Conservation (phyloP, 352 stramenopile genomes). For the Pythium chondricola region DNA sequence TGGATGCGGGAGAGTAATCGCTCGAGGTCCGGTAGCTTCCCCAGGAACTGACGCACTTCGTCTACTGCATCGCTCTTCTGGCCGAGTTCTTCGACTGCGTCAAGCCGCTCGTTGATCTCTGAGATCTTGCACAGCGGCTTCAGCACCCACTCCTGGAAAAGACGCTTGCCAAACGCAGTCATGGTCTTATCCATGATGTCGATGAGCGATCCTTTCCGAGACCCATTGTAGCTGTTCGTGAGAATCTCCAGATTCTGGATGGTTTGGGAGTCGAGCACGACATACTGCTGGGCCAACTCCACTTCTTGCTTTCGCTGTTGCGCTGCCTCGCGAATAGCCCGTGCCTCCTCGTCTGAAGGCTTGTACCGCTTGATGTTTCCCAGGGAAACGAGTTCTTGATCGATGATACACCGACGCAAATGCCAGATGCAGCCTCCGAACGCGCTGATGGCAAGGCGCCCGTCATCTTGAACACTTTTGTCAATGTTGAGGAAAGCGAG, state of each 20-base stretch:
- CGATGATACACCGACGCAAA: constrained; percentile 71
- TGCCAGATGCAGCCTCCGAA: constrained; percentile 79
- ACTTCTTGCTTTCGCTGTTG: constrained; percentile 19
- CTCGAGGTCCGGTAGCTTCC: constrained; percentile 94
- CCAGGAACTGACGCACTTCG: constrained; percentile 80
- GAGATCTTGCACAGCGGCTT: constrained; percentile 92
- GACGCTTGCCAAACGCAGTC: constrained; percentile 92
- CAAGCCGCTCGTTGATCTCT: constrained; percentile 94
- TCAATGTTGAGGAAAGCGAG: constrained; percentile 62
- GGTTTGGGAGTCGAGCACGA: constrained; percentile 96
- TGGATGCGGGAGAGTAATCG: constrained; percentile 95
- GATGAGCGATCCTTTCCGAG: constrained; percentile 89
- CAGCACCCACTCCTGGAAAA: constrained; percentile 96
- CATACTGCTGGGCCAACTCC: constrained; percentile 76
- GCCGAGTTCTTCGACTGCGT: constrained; percentile 95
- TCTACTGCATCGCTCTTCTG: constrained; percentile 59
- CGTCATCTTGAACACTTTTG: constrained; percentile 54
- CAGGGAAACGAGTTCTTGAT: constrained; percentile 74
- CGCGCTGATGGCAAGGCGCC: constrained; percentile 56
- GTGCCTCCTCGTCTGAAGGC: constrained; percentile 61
- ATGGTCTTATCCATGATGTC: constrained; percentile 86
- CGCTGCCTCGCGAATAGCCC: constrained; percentile 2
- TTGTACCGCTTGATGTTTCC: constrained; percentile 76
- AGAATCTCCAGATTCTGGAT: constrained; percentile 97
- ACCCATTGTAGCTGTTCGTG: constrained; percentile 88